A percentile compares a stretch with the other conserved stretches of the same genome.
Conservation (phyloP, 169 alveolate genomes). For the Plasmodium coatneyi region DNA sequence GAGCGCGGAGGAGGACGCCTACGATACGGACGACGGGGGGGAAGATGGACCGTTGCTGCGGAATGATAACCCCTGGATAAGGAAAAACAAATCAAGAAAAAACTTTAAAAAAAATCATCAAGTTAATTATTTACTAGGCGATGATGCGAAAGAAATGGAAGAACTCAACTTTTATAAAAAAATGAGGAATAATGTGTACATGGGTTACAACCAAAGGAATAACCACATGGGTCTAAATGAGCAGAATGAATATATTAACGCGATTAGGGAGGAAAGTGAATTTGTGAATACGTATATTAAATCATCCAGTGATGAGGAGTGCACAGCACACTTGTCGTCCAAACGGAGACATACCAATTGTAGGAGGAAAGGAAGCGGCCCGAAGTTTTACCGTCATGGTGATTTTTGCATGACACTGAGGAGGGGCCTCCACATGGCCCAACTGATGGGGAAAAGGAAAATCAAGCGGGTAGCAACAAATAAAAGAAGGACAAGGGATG, state of each 20-base stretch:
- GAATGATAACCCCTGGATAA: not conserved
- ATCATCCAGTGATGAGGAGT: slow-evolving; percentile 57
- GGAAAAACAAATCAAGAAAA: not conserved
- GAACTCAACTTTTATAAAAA: slow-evolving; percentile 37
- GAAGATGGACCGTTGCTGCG: not conserved
- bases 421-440: not conserved
- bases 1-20: slow-evolving; percentile 56
- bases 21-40: not conserved
- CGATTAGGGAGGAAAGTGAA: slow-evolving; percentile 12
- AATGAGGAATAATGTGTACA: slow-evolving; percentile 6
- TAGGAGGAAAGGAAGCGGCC: not conserved
- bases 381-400: not conserved
- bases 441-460: not conserved
- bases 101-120: not conserved
- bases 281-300: slow-evolving; percentile 51
- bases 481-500: not conserved
- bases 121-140: not conserved
- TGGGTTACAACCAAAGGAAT: slow-evolving; percentile 65
- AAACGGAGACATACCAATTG: not conserved
- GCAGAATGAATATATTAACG: slow-evolving; percentile 51
- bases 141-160: slow-evolving; percentile 43
- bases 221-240: slow-evolving; percentile 17
- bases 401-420: not conserved
- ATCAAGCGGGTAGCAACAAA: not conserved
- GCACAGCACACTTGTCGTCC: not conserved